A percentile compares a stretch with the other conserved stretches of the same genome.
Conservation (phyloP, 768 basidiomycete genomes). For the Podaxis carcinomalis region DNA sequence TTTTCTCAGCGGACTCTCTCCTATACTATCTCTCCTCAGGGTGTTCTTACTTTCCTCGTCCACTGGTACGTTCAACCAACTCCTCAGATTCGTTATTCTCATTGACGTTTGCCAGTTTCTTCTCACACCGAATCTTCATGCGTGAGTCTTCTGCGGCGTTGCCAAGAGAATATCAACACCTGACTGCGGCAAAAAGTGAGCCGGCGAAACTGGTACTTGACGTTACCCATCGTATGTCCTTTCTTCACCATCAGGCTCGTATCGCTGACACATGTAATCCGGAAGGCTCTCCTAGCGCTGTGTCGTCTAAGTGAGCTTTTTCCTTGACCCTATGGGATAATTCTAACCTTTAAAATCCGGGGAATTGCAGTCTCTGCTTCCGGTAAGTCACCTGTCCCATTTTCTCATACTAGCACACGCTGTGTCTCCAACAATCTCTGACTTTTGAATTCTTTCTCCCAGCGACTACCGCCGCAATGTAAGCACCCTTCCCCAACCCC, state of each 20-base stretch:
- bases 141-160: conserved; percentile 22
- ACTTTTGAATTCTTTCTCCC: not conserved
- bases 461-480: conserved; percentile 30
- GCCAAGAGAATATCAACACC: not conserved
- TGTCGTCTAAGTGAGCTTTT: conserved; percentile 23
- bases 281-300: conserved; percentile 21
- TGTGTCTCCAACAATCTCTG: not conserved
- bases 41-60: conserved; percentile 28
- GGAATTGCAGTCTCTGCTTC: conserved; percentile 22
- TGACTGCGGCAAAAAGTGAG: conserved; percentile 27
- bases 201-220: conserved; percentile 28
- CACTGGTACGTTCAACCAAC: conserved; percentile 18
- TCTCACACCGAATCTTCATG: conserved; percentile 33
- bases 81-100: not conserved
- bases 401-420: not conserved
- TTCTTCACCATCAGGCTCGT: not conserved
- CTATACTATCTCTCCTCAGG: conserved; percentile 11
- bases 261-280: not conserved
- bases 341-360: not conserved
- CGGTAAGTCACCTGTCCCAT: conserved; percentile 17
- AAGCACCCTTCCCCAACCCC: not conserved
- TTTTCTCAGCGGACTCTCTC: not conserved
- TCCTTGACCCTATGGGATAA: not conserved
- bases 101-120: conserved; percentile 22
- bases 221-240: conserved; percentile 24